Evolutionary conservation across 805 yeast genomes (phyloP), one percentile per base, ranked within the genome.

Genomic region (Lipomyces spencermartinsiae): DNA sequence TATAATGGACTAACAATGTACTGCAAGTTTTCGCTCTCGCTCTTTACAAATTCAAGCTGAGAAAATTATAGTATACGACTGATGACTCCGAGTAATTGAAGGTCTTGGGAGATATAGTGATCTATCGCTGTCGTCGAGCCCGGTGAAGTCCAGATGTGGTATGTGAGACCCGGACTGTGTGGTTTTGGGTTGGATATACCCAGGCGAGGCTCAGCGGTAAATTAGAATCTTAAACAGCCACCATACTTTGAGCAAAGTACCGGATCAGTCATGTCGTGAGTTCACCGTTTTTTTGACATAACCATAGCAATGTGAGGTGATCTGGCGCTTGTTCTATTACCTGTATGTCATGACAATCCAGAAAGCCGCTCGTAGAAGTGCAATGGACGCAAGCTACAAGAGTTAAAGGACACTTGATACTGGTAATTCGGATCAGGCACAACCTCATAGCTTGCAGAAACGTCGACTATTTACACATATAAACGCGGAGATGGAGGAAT

Each of bases 141-240:
- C 49, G 49, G 2, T n/a, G 22, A 43, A 7, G 49, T 19, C 29
- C 29, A 4, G 7, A 43, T n/a, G 25, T 12, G 10, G n/a, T 4
- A 16, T 19, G 19, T 16, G 22, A n/a, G 49, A 25, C 29, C 29
- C 5, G 22, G 49, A 43, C 16, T 14, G 19, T 43, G 49, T 43
- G 22, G 25, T 16, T 43, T 43, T 43, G 49, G n/a, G 49, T 43
- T 43, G 8, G 22, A 16, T 16, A 19, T 16, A 43, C n/a, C 22
- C 10, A 16, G 49, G 29, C 29, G 2, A 43, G 22, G 10, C 25
- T 37, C 16, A 3, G 22, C n/a, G 49, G 43, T 37, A 43, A 43
- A 43, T 43, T 43, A 43, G 22, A 43, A 16, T 43, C 49, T 43
- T 43, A 43, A 43, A 43, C 49, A 43, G 22, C 49, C 49, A 43